Conservation (phyloP, 805 yeast genomes). For the Saccharomyces mikatae region DNA sequence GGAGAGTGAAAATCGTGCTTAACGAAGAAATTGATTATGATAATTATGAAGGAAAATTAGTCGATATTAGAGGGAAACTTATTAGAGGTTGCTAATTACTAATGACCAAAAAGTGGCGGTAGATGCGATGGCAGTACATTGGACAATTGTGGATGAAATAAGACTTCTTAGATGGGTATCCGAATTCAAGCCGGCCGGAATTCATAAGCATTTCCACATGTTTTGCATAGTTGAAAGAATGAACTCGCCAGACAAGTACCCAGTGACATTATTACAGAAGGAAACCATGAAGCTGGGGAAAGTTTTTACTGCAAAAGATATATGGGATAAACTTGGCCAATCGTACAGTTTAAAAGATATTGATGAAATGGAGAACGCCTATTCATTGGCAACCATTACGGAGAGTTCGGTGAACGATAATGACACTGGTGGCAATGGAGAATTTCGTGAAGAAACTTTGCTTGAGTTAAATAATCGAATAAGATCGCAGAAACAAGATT, state of each 20-base stretch:
- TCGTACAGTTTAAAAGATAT: constrained; percentile 51
- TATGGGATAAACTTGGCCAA: constrained; percentile 48
- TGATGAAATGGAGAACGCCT: constrained; percentile 43
- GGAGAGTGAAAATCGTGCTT: neutral
- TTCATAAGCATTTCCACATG: constrained; percentile 37
- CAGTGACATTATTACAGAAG: constrained; percentile 28
- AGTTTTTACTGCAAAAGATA: constrained; percentile 39
- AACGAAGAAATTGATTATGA: neutral
- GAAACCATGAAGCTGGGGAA: constrained; percentile 15
- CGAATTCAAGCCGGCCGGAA: constrained; percentile 63
- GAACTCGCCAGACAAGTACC: constrained; percentile 36
- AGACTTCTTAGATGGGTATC: constrained; percentile 53
- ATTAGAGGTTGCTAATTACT: neutral
- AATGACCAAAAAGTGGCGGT: neutral
- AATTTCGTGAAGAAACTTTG: constrained; percentile 1
- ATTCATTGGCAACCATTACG: neutral
- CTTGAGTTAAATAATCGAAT: constrained; percentile 4
- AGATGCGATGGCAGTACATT: constrained; percentile 27
- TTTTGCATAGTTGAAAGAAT: constrained; percentile 27
- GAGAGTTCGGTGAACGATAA: neutral
- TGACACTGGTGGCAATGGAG: constrained; percentile 1
- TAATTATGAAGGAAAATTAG: neutral
- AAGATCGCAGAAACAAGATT: constrained; percentile 19
- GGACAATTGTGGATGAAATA: constrained; percentile 59
- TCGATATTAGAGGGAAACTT: neutral